Evolutionary conservation across 208 protist genomes (phyloP), one percentile per base, ranked within the genome.

Genomic region (Strigomonas oncopelti): DNA sequence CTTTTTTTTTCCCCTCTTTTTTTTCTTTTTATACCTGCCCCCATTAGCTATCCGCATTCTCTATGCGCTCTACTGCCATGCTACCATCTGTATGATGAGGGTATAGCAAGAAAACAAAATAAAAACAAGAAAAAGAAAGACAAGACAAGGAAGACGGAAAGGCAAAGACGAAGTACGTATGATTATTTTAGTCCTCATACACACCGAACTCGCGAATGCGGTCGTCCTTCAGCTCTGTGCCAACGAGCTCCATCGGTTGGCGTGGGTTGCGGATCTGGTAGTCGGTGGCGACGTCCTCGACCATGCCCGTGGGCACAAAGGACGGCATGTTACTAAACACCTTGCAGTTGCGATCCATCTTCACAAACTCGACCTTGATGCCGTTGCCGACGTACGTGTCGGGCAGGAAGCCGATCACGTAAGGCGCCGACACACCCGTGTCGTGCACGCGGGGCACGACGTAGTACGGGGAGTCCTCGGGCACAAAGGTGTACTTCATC

Each of bases 261-360:
- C 87, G 81, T 25, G 79, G 76, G 24, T 71, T 87, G 65, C 83
- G 83, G 62, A 88, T 82, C 67, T 92, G 87, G 72, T 88, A 92
- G 75, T 87, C 75, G 7, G 87, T 78, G 28, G 77, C 66, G 13
- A 81, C 72, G 52, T 86, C 81, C 46, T 82, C 74, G 58, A 80
- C 72, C 74, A 79, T 81, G 57, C 70, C 77, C 36, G 63, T 61
- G 56, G 73, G 66, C 31, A 54, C 61, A 66, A 93, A 93, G 59
- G 75, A 84, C 2, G 84, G 87, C 77, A 91, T 88, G 75, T 91
- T 93, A 38, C 74, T 74, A 58, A 93, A 91, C 31, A 91, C 74
- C 55, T 86, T 85, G 68, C 80, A 90, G 36, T 81, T 75, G 38
- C 67, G 65, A 64, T 77, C 61, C 18, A 91, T 69, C 71, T 76